Conservation (phyloP, 2,329 filamentous ascomycete genomes). For the Cephalotrichum gorgonifer region DNA sequence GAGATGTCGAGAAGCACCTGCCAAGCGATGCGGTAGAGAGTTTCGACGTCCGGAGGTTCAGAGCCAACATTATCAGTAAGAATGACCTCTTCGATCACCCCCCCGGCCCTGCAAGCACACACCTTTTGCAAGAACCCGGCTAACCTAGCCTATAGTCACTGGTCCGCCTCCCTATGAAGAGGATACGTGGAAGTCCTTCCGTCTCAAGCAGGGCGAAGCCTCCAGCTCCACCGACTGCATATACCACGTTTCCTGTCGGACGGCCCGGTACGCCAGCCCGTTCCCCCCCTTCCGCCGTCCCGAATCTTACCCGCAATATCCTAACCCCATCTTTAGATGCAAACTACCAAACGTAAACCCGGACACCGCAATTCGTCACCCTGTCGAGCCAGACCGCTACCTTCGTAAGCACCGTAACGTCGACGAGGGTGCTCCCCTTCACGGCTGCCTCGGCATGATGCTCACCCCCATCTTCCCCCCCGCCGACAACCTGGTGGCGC, state of each 20-base stretch:
- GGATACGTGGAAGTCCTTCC: constrained; percentile 36
- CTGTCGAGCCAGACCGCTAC: constrained; percentile 45
- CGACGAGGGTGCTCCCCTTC: constrained; percentile 45
- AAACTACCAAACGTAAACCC: constrained; percentile 63
- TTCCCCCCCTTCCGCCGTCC: neutral
- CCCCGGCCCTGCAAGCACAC: too few relatives aligned
- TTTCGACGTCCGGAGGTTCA: constrained; percentile 54
- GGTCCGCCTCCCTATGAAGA: constrained; percentile 57
- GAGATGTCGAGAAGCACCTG: constrained; percentile 47
- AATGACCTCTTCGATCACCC: neutral
- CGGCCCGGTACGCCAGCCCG: neutral
- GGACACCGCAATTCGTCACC: constrained; percentile 43
- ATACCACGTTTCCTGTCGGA: constrained; percentile 7
- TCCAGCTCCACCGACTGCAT: constrained; percentile 29
- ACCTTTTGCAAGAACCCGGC: too few relatives aligned
- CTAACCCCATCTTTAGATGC: constrained; percentile 30
- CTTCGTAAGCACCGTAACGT: constrained; percentile 48
- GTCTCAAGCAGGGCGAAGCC: constrained; percentile 35
- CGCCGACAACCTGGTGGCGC: constrained; percentile 13
- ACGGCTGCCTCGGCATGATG: constrained; percentile 56
- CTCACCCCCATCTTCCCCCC: constrained; percentile 43
- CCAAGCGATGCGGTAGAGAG: constrained; percentile 34
- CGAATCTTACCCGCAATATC: constrained; percentile 5
- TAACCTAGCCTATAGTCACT: constrained; percentile 32
- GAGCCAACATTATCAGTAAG: constrained; percentile 60